Percentiles rank a stretch among this genome's conserved stretches.
phyloP scores from a whole-genome alignment of 495 filamentous ascomycete species.

The Corynascus novoguineensis region DNA sequence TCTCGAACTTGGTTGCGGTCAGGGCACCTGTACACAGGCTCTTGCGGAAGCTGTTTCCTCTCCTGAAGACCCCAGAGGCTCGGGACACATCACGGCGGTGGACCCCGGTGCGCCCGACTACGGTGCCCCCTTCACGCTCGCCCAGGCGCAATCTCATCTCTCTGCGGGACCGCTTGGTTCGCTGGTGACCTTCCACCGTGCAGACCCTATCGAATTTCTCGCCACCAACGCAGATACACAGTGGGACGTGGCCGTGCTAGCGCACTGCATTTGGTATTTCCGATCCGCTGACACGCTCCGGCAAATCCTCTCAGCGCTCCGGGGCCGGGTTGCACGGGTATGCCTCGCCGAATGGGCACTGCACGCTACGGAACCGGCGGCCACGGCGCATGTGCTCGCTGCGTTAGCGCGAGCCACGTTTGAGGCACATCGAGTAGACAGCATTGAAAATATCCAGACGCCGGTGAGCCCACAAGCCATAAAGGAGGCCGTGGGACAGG shows the following conservation, averaged over 20 bases:
- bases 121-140: slow-evolving; percentile 35
- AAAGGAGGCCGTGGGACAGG: slow-evolving; percentile 17
- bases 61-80: not conserved
- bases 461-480: slow-evolving; percentile 17
- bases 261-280: slow-evolving; percentile 51
- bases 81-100: slow-evolving; percentile 41
- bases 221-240: slow-evolving; percentile 15
- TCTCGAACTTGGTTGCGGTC: slow-evolving; percentile 53
- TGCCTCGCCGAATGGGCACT: slow-evolving; percentile 41
- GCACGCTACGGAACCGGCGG: slow-evolving; percentile 24
- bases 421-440: slow-evolving; percentile 18
- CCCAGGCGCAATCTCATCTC: slow-evolving; percentile 31
- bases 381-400: slow-evolving; percentile 41
- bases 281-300: slow-evolving; percentile 25
- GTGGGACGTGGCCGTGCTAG: slow-evolving; percentile 44
- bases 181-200: slow-evolving; percentile 38
- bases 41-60: slow-evolving; percentile 44
- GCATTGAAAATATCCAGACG: slow-evolving; percentile 19
- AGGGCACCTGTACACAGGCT: slow-evolving; percentile 46
- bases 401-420: slow-evolving; percentile 29
- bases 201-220: slow-evolving; percentile 30
- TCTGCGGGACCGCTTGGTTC: not conserved
- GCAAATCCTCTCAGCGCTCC: slow-evolving; percentile 31
- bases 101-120: slow-evolving; percentile 49
- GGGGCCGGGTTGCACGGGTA: slow-evolving; percentile 28